Evolutionary conservation across 306 rosid species (phyloP).

Genomic region (Ormosia emarginata): DNA sequence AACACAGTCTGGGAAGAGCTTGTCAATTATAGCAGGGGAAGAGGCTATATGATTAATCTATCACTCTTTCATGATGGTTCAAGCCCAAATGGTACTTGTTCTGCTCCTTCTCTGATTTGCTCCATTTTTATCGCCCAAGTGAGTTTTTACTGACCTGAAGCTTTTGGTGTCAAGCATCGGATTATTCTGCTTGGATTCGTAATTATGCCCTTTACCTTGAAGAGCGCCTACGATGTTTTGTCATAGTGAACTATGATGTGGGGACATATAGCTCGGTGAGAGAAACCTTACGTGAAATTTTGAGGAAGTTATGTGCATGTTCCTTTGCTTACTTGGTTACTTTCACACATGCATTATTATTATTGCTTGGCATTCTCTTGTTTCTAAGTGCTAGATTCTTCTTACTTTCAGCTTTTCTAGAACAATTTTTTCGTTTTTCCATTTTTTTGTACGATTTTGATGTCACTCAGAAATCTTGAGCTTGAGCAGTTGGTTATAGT

Average conservation of each 20-base stretch:
- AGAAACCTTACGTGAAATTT: not conserved
- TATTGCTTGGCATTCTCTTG: not conserved
- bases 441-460: not conserved
- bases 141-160: not conserved
- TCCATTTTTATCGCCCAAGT: not conserved
- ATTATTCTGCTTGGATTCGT: constrained; percentile 75
- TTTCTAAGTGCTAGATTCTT: not conserved
- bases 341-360: not conserved
- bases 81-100: constrained; percentile 54
- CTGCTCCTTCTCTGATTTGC: not conserved
- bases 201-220: constrained; percentile 67
- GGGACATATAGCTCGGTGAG: constrained; percentile 67
- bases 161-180: constrained; percentile 47
- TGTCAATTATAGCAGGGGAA: constrained; percentile 46
- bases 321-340: not conserved
- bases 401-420: not conserved
- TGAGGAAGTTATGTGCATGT: not conserved
- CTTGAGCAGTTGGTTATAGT: not conserved
- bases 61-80: constrained; percentile 59
- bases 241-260: constrained; percentile 55
- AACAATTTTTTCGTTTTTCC: not conserved
- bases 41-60: constrained; percentile 67
- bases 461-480: not conserved
- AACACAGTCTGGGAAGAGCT: constrained; percentile 70
- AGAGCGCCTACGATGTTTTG: constrained; percentile 76